phyloP scores from a whole-genome alignment of 2,329 filamentous ascomycete genomes.

The Fusarium sp. region DNA sequence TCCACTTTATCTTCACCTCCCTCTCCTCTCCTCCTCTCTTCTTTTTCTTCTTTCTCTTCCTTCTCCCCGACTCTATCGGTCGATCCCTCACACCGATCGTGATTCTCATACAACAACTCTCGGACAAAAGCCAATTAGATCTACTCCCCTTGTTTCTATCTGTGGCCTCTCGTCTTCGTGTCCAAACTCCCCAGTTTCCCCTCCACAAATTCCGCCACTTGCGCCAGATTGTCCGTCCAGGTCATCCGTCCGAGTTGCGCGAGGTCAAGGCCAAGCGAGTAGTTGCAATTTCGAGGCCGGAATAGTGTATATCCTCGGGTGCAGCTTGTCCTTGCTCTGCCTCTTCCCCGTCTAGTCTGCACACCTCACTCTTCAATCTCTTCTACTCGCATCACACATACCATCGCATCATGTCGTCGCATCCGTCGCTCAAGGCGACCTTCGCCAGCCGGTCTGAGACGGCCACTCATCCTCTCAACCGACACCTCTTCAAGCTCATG shows the following conservation, averaged over 20 bases:
- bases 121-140: slow-evolving; percentile 35
- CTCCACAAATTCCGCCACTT: slow-evolving; percentile 39
- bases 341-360: neutral
- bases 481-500: slow-evolving; percentile 74
- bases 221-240: slow-evolving; percentile 27
- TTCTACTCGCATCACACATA: neutral
- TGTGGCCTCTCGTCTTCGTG: slow-evolving; percentile 32
- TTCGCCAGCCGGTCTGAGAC: slow-evolving; percentile 65
- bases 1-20: neutral
- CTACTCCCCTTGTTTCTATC: slow-evolving; percentile 34
- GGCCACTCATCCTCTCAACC: slow-evolving; percentile 67
- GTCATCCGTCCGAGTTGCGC: slow-evolving; percentile 15
- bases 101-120: slow-evolving; percentile 14
- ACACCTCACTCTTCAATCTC: neutral
- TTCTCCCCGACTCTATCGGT: neutral
- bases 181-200: slow-evolving; percentile 26
- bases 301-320: slow-evolving; percentile 16
- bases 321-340: slow-evolving; percentile 6
- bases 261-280: slow-evolving; percentile 10
- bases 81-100: slow-evolving; percentile 12
- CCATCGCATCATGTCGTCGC: slow-evolving; percentile 49
- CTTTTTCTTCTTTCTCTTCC: neutral
- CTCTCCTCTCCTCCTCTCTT: neutral
- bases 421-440: slow-evolving; percentile 63
- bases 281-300: slow-evolving; percentile 12